phyloP scores from a whole-genome alignment of 768 basidiomycete genomes.

The Lactifluus piperatus region DNA sequence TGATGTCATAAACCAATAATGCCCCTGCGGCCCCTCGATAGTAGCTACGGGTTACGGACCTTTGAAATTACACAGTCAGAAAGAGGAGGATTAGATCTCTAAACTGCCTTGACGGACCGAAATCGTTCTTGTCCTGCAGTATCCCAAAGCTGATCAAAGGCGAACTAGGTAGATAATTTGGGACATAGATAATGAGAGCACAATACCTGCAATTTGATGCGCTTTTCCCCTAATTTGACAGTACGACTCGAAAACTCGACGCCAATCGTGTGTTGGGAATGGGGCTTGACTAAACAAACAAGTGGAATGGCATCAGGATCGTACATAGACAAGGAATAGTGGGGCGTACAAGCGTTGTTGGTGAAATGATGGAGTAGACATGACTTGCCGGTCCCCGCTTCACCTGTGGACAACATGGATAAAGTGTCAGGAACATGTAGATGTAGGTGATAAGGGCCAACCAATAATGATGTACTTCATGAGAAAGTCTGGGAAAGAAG shows the following conservation, averaged over 20 bases:
- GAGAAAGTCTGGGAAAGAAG: constrained; percentile 71
- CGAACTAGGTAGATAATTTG: neutral
- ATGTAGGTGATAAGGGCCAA: constrained; percentile 27
- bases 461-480: constrained; percentile 99
- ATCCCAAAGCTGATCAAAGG: constrained; percentile 70
- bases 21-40: constrained; percentile 92
- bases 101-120: constrained; percentile 41
- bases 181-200: constrained; percentile 19
- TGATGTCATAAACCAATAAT: constrained; percentile 90
- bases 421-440: neutral
- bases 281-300: constrained; percentile 70
- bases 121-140: constrained; percentile 96
- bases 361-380: constrained; percentile 95
- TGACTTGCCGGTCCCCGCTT: constrained; percentile 96
- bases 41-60: constrained; percentile 90
- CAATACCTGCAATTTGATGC: constrained; percentile 90
- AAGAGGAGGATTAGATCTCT: constrained; percentile 15
- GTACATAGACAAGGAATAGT: neutral
- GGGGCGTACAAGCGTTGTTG: constrained; percentile 79
- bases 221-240: constrained; percentile 86
- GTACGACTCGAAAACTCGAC: constrained; percentile 97
- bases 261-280: constrained; percentile 96
- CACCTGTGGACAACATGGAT: constrained; percentile 43
- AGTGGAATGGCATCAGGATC: neutral
- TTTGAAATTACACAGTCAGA: constrained; percentile 25